phyloP scores from a whole-genome alignment of 176 grass and related monocot species.

The Paspalum vaginatum region DNA sequence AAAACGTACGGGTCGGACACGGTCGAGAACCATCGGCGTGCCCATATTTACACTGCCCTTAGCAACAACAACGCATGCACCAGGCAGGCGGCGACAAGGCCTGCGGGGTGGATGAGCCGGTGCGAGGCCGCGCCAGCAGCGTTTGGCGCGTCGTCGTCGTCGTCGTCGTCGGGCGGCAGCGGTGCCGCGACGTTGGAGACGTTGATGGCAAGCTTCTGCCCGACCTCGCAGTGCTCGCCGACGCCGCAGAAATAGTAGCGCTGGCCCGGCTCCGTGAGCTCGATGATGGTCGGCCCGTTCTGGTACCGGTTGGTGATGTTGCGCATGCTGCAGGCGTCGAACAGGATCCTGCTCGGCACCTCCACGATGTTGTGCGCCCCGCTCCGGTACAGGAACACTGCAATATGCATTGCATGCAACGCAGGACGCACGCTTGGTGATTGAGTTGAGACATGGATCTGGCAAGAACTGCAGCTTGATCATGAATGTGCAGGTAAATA shows the following conservation, averaged over 20 bases:
- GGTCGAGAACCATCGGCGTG: not conserved
- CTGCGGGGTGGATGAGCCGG: not conserved
- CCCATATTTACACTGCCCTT: not conserved
- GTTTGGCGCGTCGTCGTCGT: conserved; percentile 4
- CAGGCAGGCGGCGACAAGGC: conserved; percentile 16
- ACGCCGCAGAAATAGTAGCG: conserved; percentile 82
- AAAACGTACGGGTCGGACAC: not conserved
- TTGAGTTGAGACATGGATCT: too few species aligned
- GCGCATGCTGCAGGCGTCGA: conserved; percentile 55
- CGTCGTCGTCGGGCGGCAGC: not conserved
- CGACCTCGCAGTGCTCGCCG: conserved; percentile 83
- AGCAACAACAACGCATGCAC: not conserved
- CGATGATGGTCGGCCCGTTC: conserved; percentile 63
- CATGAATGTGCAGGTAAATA: not conserved
- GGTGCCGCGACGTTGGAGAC: conserved; percentile 40
- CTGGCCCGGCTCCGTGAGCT: conserved; percentile 56
- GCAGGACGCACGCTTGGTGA: too few species aligned
- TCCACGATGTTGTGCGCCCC: conserved; percentile 78
- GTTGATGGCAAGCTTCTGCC: conserved; percentile 70
- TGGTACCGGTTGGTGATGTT: conserved; percentile 66
- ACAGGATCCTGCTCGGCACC: conserved; percentile 66
- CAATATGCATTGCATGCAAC: not conserved
- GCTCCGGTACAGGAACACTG: conserved; percentile 84
- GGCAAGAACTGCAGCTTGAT: too few species aligned
- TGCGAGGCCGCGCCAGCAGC: not conserved